Evolutionary conservation across 495 filamentous ascomycete species (phyloP).

Genomic region (Trichoderma erinaceum): DNA sequence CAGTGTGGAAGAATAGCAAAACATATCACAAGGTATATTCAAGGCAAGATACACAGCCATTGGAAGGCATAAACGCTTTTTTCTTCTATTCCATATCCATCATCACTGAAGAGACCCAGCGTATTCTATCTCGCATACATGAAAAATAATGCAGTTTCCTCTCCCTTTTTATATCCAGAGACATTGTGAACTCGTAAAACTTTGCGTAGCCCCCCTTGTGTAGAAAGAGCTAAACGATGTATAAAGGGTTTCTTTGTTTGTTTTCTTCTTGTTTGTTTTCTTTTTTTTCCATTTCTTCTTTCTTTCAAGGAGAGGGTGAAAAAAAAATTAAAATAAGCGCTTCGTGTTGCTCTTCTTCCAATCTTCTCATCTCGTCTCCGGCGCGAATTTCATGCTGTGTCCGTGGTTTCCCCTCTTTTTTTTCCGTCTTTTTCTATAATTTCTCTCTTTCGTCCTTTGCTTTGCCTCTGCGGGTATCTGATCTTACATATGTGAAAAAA

Average conservation of each 20-base stretch:
- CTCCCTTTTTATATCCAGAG: neutral
- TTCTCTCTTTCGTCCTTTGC: neutral
- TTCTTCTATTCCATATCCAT: conserved; percentile 11
- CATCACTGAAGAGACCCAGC: conserved; percentile 5
- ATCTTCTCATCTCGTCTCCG: neutral
- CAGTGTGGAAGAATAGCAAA: neutral
- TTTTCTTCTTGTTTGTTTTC: neutral
- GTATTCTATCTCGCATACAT: conserved; percentile 7
- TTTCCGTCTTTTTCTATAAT: neutral
- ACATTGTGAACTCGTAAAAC: neutral
- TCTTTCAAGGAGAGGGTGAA: neutral
- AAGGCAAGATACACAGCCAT: neutral
- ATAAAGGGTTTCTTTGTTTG: neutral
- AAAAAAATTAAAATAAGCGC: neutral
- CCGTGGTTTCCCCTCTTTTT: neutral
- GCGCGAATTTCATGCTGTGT: conserved; percentile 5
- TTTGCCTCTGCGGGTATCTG: conserved; percentile 13
- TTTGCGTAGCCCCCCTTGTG: neutral
- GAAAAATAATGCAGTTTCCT: conserved; percentile 1
- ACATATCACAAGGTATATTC: neutral
- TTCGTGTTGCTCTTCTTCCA: neutral
- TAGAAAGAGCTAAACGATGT: neutral
- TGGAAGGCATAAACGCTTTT: conserved; percentile 11
- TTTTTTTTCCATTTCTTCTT: neutral
- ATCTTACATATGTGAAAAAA: conserved; percentile 9